Evolutionary conservation across 805 yeast genomes (phyloP), one percentile per base, ranked within the genome.

Genomic region (Metschnikowia lachancei): DNA sequence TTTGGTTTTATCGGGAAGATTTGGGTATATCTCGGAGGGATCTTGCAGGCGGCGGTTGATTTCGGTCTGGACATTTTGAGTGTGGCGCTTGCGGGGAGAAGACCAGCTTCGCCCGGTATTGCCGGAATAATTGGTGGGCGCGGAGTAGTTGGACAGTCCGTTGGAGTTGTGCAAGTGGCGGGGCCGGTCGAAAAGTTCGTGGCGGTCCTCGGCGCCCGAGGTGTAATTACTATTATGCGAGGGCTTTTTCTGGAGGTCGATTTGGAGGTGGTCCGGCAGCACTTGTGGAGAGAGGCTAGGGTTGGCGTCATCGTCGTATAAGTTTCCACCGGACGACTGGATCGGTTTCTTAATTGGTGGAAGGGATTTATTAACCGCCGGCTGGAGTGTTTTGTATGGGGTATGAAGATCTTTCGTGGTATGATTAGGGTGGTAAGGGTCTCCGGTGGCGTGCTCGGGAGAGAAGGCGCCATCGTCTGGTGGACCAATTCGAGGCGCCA

Each of bases 81-180:
- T 55, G 49, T 64, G 69, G 49, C 60, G 62, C 41, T 67, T 60
- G 24, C 73, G 56, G 3, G 77, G 77, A n/a, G 74, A 67, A 7
- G 74, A 66, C 77, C 77, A 72, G 50, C 67, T 66, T 38, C 75
- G 57, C 35, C 63, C 67, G 9, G 59, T 54, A 10, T 52, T 47
- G 32, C 49, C 50, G 14, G 63, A 50, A 45, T 64, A 67, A 41
- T 63, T 66, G 22, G 74, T 68, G 2, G 74, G 71, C 47, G 64
- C 62, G n/a, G 73, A 68, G 49, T 69, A 69, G 44, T 67, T 63
- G 39, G 67, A 61, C 41, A 50, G 54, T 17, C 43, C 41, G 36
- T 39, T 45, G 24, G 54, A 52, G 45, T 43, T 46, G 35, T 38
- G 46, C 45, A 44, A 18, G 18, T 34, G 44, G 22, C 39, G n/a